Conservation (phyloP, 306 rosid genomes). For the Hylodesmum podocarpum region DNA sequence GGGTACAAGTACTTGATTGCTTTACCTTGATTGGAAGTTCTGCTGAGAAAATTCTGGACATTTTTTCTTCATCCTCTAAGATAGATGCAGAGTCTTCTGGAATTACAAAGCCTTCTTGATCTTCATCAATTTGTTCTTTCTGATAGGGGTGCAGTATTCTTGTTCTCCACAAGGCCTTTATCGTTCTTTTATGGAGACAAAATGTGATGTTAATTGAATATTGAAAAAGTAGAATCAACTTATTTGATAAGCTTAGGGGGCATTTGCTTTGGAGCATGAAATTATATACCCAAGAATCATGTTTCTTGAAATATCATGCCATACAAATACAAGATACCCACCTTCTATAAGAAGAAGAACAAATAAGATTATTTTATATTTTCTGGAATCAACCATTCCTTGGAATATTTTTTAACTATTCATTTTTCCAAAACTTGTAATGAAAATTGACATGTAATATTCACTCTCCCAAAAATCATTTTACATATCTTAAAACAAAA, state of each 20-base stretch:
- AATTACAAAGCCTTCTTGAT: conserved; percentile 51
- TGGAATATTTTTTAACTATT: too few relatives aligned
- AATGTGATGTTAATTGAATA: conserved; percentile 16
- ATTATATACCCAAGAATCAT: too few relatives aligned
- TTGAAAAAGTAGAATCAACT: not conserved
- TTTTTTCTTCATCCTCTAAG: conserved; percentile 53
- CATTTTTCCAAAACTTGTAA: too few relatives aligned
- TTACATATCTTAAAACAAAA: too few relatives aligned
- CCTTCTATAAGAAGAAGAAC: too few relatives aligned
- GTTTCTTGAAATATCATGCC: too few relatives aligned
- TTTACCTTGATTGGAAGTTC: conserved; percentile 66
- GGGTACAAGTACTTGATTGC: conserved; percentile 1
- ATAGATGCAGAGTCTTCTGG: conserved; percentile 49
- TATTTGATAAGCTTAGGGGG: not conserved
- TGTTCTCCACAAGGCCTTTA: conserved; percentile 80
- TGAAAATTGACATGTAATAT: too few relatives aligned
- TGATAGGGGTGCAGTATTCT: conserved; percentile 53
- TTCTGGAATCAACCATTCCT: too few relatives aligned
- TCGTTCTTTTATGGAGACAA: conserved; percentile 53
- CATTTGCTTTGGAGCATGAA: too few relatives aligned
- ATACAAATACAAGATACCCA: too few relatives aligned
- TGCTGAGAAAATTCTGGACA: conserved; percentile 57
- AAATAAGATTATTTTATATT: too few relatives aligned
- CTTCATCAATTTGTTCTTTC: conserved; percentile 54
- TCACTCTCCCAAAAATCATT: too few relatives aligned